Evolutionary conservation across 179 eudicot genomes (phyloP).

Genomic region (Nepenthes alata): DNA sequence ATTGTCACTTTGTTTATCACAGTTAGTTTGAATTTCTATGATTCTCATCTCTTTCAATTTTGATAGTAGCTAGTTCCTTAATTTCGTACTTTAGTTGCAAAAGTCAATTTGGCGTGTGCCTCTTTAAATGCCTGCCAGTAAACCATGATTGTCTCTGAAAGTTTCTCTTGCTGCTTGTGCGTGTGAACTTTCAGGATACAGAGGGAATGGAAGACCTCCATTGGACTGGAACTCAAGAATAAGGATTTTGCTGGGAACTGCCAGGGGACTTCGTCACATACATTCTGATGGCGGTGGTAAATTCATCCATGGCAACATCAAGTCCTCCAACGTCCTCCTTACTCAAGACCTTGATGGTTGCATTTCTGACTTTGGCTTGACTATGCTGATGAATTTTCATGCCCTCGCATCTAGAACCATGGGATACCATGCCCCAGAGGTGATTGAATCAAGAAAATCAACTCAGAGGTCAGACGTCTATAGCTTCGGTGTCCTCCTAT

Average conservation of each 20-base stretch:
- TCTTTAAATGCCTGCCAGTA: too few species aligned
- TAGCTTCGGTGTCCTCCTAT: conserved; percentile 74
- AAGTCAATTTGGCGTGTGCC: too few species aligned
- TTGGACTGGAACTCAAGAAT: conserved; percentile 64
- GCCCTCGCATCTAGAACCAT: conserved; percentile 36
- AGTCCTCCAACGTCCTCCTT: conserved; percentile 72
- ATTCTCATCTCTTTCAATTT: too few species aligned
- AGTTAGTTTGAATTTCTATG: too few species aligned
- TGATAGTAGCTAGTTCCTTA: too few species aligned
- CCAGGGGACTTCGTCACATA: conserved; percentile 60
- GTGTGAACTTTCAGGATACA: conserved; percentile 31
- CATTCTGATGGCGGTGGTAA: conserved; percentile 55
- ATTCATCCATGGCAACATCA: conserved; percentile 71
- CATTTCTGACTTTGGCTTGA: conserved; percentile 64
- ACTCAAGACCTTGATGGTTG: conserved; percentile 34
- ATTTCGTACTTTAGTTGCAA: too few species aligned
- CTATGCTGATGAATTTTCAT: conserved; percentile 44
- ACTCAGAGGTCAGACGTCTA: conserved; percentile 73
- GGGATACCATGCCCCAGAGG: conserved; percentile 82
- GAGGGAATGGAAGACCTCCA: conserved; percentile 41
- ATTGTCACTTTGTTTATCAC: too few species aligned
- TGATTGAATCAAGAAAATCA: conserved; percentile 35
- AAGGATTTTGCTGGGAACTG: conserved; percentile 47
- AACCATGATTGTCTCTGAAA: too few species aligned
- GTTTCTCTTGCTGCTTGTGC: too few species aligned